Base-by-base conservation (phyloP, 148 eudicot genomes). In the Heliamphora exappendiculata region DNA sequence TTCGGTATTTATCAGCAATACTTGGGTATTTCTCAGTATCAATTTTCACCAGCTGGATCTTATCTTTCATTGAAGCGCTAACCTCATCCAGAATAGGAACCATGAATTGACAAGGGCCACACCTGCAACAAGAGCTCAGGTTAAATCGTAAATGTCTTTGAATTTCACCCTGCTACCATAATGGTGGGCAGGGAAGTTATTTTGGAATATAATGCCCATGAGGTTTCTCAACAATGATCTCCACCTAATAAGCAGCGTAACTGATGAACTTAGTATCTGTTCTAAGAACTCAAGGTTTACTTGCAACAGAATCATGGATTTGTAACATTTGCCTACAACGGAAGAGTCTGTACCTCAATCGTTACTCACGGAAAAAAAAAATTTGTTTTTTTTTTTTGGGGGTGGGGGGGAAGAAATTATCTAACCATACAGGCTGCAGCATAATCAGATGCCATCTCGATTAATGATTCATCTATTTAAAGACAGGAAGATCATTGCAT, bases 71-170 rank as follows among this genome's bases (percentile, higher is more conserved):
- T 50, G 89, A 57, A 58, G 82, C 82, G 57, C 89, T 78, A 65
- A 89, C 96, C 86, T 90, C 84, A 64, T 90, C 82, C 42, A 94
- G 90, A 54, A 94, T 80, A 51, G 98, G 98, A 82, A 75, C 91
- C 98, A 94, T 94, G 45, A 92, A 84, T 77, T 94, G 93, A 83
- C 98, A 94, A 39, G 98, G 98, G 75, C 98, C 98, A 74, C 97
- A 94, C 98, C 97, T 94, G 81, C 69, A 84, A 76, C 20, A 24
- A 75, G 78, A 79, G 72, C 45, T 49, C 41, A 24, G 2, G 22
- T 33, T 57, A 64, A 26, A 20, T 33, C 6, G 2, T 9, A 8
- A 8, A 64, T 0, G 17, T 4, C 14, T 36, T 36, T 29, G 24
- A 22, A 33, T 29, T 41, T 66, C 67, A 31, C 31, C n/a, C 63